phyloP scores from a whole-genome alignment of 2,329 filamentous ascomycete genomes.

The Fusarium euwallaceae region DNA sequence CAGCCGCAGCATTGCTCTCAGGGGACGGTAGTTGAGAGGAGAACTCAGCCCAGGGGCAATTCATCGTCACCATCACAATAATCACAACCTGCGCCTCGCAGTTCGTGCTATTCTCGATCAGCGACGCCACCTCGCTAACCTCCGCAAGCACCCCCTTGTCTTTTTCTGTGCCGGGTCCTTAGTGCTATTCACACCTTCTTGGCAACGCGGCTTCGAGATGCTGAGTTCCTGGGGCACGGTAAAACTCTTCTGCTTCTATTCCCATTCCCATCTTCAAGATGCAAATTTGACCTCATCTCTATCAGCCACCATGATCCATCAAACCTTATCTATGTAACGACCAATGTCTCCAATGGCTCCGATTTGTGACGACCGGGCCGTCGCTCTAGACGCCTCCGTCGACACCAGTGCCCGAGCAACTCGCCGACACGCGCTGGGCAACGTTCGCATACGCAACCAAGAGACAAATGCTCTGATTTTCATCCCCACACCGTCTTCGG shows the following conservation, averaged over 20 bases:
- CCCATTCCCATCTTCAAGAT: neutral
- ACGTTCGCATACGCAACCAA: conserved; percentile 56
- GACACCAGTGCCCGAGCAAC: conserved; percentile 16
- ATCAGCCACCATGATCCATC: neutral
- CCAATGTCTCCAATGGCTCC: conserved; percentile 5
- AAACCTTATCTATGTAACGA: neutral
- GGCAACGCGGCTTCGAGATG: neutral
- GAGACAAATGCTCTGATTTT: conserved; percentile 24
- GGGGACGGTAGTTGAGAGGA: neutral
- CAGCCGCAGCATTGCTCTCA: neutral
- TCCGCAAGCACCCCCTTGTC: conserved; percentile 5
- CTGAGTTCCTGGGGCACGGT: neutral
- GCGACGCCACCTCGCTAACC: conserved; percentile 6
- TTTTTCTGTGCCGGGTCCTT: neutral
- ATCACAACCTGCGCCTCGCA: neutral
- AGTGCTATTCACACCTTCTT: conserved; percentile 8
- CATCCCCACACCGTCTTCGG: conserved; percentile 35
- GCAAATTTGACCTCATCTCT: neutral
- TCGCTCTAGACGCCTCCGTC: neutral
- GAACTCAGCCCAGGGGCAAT: neutral
- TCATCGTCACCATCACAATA: neutral
- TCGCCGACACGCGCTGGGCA: conserved; percentile 53
- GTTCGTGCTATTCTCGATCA: neutral
- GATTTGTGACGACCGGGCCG: conserved; percentile 3
- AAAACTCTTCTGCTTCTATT: neutral